Evolutionary conservation across 225 moss, liverwort and hornwort genomes (phyloP), one percentile per base, ranked within the genome.

Genomic region (Pleurozium schreberi): DNA sequence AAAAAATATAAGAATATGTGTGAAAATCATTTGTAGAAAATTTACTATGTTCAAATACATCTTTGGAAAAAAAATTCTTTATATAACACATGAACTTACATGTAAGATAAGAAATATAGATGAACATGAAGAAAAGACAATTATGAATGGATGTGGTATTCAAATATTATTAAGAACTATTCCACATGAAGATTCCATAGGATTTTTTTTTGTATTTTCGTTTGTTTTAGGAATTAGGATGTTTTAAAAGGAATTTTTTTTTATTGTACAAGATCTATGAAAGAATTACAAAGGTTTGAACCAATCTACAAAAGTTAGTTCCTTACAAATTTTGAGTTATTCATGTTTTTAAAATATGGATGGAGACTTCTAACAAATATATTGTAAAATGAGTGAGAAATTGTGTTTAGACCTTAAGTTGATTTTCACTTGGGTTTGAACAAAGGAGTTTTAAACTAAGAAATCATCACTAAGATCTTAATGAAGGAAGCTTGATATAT

Each of bases 1-100:
- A 6, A 55, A 38, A 22, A 52, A 9, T 3, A 14, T 36, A n/a
- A 26, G 21, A 33, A 9, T 22, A 34, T 76, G 5, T 49, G 34
- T 49, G 12, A 13, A 53, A n/a, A 26, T 38, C 7, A 17, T 58
- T 19, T 40, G 7, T 80, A 28, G 5, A 59, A 5, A 40, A 40
- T 60, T 61, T 19, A 61, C 2, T 10, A 59, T 81, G 30, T 12
- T 80, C 30, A 30, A 19, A 81, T 21, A 31, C 43, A 31, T 10
- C 3, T 13, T 52, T 55, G 10, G 38, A 9, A 53, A 55, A 15
- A 8, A 25, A 53, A 38, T 77, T 55, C 1, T 23, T 5, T 25
- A 38, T 0, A 23, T 0, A 11, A 76, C 0, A 21, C 2, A 34
- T 34, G 34, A 49, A 21, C 1, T 34, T 21, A 34, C 5, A 13